A percentile compares a stretch with the other conserved stretches of the same genome.
phyloP scores from a whole-genome alignment of 2,329 filamentous ascomycete species.

The Apiospora marii region DNA sequence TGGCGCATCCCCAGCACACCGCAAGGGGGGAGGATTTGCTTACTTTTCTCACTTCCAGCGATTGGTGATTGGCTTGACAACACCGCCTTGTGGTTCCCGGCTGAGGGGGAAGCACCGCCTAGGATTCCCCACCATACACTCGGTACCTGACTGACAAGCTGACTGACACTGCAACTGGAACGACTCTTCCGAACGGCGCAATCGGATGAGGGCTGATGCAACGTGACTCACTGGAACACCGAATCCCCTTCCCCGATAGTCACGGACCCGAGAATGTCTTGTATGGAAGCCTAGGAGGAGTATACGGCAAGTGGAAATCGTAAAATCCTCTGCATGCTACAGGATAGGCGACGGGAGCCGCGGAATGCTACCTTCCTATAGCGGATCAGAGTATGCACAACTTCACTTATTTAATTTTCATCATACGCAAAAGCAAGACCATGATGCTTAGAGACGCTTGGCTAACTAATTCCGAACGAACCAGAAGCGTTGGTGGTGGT shows the following conservation, averaged over 20 bases:
- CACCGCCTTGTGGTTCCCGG: background rate
- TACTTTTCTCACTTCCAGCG: background rate
- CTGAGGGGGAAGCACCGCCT: background rate
- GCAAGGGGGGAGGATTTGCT: background rate
- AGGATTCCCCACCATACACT: background rate
- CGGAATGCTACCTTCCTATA: background rate
- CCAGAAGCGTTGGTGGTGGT: background rate
- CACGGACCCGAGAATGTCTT: background rate
- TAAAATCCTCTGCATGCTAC: background rate
- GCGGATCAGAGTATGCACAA: background rate
- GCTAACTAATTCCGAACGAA: too few relatives aligned
- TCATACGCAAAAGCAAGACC: background rate
- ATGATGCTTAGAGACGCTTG: background rate
- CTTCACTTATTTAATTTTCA: background rate
- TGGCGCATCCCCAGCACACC: background rate
- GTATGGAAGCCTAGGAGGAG: background rate
- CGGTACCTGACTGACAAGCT: background rate
- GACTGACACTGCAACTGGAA: background rate
- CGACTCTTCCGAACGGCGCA: background rate
- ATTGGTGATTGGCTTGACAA: background rate
- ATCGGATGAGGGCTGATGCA: background rate
- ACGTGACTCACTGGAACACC: background rate
- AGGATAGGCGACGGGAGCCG: background rate
- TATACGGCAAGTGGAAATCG: too few relatives aligned
- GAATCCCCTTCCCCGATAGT: background rate